Evolutionary conservation across 1,284 basidiomycete genomes (phyloP).

Genomic region (Puccinia novopanici): DNA sequence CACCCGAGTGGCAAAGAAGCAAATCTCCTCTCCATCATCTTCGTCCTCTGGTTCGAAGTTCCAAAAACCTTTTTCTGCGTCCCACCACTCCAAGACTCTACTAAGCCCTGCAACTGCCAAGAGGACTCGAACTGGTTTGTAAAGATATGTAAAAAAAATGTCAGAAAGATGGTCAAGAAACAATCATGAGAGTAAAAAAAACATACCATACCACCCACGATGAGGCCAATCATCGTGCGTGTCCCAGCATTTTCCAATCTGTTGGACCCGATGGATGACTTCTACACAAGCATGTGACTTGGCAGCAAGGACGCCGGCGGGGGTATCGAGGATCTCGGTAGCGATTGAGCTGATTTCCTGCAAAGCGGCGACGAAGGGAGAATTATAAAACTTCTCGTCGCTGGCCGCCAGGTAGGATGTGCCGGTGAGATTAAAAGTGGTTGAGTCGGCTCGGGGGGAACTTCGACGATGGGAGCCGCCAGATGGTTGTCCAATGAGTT

Average conservation of each 20-base stretch:
- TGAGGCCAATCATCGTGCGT: constrained; percentile 96
- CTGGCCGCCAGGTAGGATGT: constrained; percentile 10
- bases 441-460: constrained; percentile 63
- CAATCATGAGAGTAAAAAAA: too few relatives aligned
- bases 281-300: constrained; percentile 81
- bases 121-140: constrained; percentile 62
- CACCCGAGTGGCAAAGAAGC: constrained; percentile 85
- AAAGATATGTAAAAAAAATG: not conserved
- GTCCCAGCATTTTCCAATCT: constrained; percentile 91
- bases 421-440: too few relatives aligned
- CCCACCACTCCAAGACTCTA: constrained; percentile 99
- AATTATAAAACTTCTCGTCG: constrained; percentile 57
- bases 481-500: constrained; percentile 64
- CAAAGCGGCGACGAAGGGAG: constrained; percentile 84
- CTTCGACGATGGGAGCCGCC: constrained; percentile 53
- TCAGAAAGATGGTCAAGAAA: not conserved
- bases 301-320: constrained; percentile 78
- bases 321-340: constrained; percentile 90
- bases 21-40: constrained; percentile 69
- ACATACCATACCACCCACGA: constrained; percentile 94
- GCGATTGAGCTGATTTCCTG: constrained; percentile 91
- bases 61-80: constrained; percentile 99
- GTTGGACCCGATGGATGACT: constrained; percentile 84
- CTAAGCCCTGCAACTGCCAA: constrained; percentile 94
- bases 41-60: constrained; percentile 84